Evolutionary conservation across 495 filamentous ascomycete species (phyloP).

Genomic region (Oleoguttula mirabilis): DNA sequence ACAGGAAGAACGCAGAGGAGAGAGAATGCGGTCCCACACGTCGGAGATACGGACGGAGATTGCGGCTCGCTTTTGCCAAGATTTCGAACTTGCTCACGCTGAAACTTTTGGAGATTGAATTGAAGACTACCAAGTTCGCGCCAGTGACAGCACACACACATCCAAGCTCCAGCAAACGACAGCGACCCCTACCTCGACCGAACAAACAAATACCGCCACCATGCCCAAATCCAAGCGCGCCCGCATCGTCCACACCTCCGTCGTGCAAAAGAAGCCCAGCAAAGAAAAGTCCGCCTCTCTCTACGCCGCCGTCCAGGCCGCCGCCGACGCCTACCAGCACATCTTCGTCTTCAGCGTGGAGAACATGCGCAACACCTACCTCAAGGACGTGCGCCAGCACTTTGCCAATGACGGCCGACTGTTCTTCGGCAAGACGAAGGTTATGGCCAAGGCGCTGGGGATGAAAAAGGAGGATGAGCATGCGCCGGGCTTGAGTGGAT

Average conservation of each 20-base stretch:
- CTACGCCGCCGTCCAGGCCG: constrained; percentile 77
- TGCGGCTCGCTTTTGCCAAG: not conserved
- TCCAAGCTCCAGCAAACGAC: too few relatives aligned
- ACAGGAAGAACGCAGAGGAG: too few relatives aligned
- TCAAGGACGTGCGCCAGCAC: constrained; percentile 81
- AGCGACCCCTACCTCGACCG: too few relatives aligned
- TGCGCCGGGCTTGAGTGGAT: constrained; percentile 55
- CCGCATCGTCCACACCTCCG: constrained; percentile 75
- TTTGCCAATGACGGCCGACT: constrained; percentile 80
- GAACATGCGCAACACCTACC: constrained; percentile 97
- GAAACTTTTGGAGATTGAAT: not conserved
- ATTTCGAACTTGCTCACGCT: not conserved
- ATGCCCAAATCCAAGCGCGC: constrained; percentile 97
- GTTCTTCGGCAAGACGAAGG: constrained; percentile 98
- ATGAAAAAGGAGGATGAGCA: constrained; percentile 59
- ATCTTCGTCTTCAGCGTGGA: constrained; percentile 87
- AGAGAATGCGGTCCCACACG: not conserved
- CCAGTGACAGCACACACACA: too few relatives aligned
- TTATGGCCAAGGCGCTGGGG: constrained; percentile 89
- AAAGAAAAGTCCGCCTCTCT: constrained; percentile 81
- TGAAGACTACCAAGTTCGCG: not conserved
- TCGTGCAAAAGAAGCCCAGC: constrained; percentile 73
- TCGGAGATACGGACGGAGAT: not conserved
- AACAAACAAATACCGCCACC: constrained; percentile 27
- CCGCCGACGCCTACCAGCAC: constrained; percentile 71